phyloP scores from a whole-genome alignment of 768 basidiomycete species.

The Trametes elegans region DNA sequence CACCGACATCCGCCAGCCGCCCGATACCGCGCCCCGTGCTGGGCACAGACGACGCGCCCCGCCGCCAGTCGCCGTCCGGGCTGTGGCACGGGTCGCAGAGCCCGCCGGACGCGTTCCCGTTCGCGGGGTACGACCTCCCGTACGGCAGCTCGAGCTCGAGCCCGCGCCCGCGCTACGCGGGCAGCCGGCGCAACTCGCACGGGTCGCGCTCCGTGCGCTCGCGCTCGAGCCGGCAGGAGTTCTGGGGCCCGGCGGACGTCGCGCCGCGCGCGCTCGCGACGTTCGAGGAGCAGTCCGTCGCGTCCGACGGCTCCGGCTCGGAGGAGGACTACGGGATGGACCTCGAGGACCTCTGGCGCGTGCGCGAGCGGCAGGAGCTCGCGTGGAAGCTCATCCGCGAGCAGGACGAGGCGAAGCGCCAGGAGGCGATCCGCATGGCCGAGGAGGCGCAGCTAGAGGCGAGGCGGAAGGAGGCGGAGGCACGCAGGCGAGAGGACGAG shows the following conservation, averaged over 20 bases:
- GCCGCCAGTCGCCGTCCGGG: conserved; percentile 10
- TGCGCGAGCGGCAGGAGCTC: conserved; percentile 10
- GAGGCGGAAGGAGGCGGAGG: conserved; percentile 13
- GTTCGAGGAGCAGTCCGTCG: conserved; percentile 24
- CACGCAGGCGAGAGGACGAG: conserved; percentile 15
- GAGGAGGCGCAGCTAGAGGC: conserved; percentile 12
- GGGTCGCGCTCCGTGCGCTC: conserved; percentile 27
- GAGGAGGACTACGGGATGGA: conserved; percentile 22
- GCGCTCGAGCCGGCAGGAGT: conserved; percentile 18
- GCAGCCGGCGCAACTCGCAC: conserved; percentile 22
- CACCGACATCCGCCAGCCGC: conserved; percentile 2
- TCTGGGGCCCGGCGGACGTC: conserved; percentile 15
- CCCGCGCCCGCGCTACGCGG: conserved; percentile 3
- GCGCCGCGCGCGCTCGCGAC: conserved; percentile 17
- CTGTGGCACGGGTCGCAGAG: conserved; percentile 13
- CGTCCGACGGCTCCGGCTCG: conserved; percentile 21
- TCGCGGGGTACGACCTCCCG: conserved; percentile 10
- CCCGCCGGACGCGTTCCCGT: conserved; percentile 14
- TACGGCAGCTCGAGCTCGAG: conserved; percentile 7
- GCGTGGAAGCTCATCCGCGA: conserved; percentile 8
- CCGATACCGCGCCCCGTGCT: conserved; percentile 14
- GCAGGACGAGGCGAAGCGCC: conserved; percentile 6
- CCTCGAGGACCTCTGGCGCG: conserved; percentile 12
- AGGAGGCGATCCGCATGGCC: neutral
- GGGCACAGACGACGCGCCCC: conserved; percentile 9